Evolutionary conservation across 345 rosid genomes (phyloP), one percentile per base, ranked within the genome.

Genomic region (Gossypium ekmanianum): DNA sequence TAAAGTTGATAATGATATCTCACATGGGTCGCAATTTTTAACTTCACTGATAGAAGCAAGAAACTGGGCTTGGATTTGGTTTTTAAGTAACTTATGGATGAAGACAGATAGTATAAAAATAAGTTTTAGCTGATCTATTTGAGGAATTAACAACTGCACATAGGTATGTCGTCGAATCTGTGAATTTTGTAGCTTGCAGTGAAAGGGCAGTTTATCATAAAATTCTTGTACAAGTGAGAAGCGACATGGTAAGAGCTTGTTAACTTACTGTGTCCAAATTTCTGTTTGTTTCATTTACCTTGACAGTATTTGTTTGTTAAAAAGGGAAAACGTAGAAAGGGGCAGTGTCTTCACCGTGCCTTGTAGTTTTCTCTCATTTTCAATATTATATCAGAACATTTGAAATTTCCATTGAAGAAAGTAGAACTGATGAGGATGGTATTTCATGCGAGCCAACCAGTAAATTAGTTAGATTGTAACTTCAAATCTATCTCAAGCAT

Each of bases 61-160:
- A 65, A 65, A n/a, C 17, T 41, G 17, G 29, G 20, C 29, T 66
- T 43, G 29, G 10, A 44, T 20, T 66, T 20, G 18, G 16, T 22
- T 66, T 44, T 64, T n/a, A 63, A 62, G 48, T 63, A 64, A 9
- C 50, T 64, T 20, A 65, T 65, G 20, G 11, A 65, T 44, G 52
- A 63, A 63, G 12, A 3, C 12, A 3, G 8, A 65, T 65, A 2
- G 20, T 61, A 27, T 8, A 0, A 2, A 27, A 6, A 17, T 61
- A 27, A 29, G 45, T 61, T 29, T 61, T 17, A 16, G 20, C 29
- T 17, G 66, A 8, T 29, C n/a, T 27, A 29, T 29, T 29, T 29
- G 11, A 61, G 66, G 16, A 27, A 61, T 27, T 34, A 61, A 61
- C 20, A 7, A 14, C 11, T 29, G 13, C 2, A 24, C 17, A 58